Percentiles rank a stretch among this genome's conserved stretches.
Evolutionary conservation across 164 flowering plant genomes (phyloP).

Genomic region (Annona squamosa): DNA sequence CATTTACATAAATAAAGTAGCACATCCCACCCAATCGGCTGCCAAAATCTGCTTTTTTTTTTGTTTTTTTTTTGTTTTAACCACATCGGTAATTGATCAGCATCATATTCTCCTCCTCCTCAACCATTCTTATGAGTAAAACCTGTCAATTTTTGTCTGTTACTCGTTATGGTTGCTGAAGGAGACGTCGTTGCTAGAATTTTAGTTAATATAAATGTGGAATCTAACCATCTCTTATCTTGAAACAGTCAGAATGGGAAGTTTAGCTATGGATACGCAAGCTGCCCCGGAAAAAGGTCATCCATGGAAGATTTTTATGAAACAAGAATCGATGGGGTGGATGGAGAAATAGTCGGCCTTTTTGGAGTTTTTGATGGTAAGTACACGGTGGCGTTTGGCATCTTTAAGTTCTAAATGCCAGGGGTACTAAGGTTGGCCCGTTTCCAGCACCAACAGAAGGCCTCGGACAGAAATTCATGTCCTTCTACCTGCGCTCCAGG

Average conservation of each 20-base stretch:
- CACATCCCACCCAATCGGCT: neutral
- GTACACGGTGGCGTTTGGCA: neutral
- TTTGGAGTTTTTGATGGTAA: constrained; percentile 98
- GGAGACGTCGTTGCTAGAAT: too few species aligned
- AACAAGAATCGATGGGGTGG: constrained; percentile 86
- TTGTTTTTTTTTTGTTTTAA: too few species aligned
- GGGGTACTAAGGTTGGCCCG: neutral
- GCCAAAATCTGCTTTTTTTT: neutral
- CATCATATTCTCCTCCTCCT: too few species aligned
- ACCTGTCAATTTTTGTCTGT: too few species aligned
- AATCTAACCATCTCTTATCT: constrained; percentile 9
- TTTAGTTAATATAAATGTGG: too few species aligned
- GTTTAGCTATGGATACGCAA: constrained; percentile 98
- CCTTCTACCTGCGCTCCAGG: neutral
- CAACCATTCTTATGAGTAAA: too few species aligned
- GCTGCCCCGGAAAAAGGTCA: constrained; percentile 89
- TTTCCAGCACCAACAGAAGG: neutral
- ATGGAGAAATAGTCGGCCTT: constrained; percentile 91
- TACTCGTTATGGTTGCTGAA: too few species aligned
- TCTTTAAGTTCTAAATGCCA: neutral
- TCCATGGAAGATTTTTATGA: constrained; percentile 99
- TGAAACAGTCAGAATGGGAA: constrained; percentile 75
- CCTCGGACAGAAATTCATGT: neutral
- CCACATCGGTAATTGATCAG: too few species aligned
- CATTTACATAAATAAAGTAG: neutral